Evolutionary conservation across 345 rosid species (phyloP).

Genomic region (Corchorus olitorius): DNA sequence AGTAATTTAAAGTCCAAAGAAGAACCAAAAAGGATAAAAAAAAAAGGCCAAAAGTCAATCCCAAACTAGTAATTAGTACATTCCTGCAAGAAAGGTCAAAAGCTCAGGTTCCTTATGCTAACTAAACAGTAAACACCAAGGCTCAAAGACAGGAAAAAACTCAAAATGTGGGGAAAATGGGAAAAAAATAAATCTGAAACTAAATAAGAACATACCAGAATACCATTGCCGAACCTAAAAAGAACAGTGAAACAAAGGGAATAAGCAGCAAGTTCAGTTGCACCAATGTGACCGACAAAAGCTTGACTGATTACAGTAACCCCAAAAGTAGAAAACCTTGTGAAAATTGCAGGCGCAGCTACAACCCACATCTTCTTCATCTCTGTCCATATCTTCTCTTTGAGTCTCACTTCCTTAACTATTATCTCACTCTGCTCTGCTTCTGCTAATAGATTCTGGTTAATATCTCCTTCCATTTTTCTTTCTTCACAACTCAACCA

Average conservation of each 20-base stretch:
- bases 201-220: conserved; percentile 43
- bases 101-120: not conserved
- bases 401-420: conserved; percentile 28
- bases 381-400: conserved; percentile 55
- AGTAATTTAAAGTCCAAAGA: not conserved
- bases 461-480: conserved; percentile 33
- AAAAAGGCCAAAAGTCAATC: not conserved
- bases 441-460: conserved; percentile 29
- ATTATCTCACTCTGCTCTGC: not conserved
- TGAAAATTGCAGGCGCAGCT: conserved; percentile 79
- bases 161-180: not conserved
- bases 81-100: too few relatives aligned
- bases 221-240: conserved; percentile 63
- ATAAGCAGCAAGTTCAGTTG: conserved; percentile 67
- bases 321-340: conserved; percentile 66
- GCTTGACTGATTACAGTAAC: conserved; percentile 57
- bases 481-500: not conserved
- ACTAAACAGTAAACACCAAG: not conserved
- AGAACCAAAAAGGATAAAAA: too few relatives aligned
- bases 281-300: conserved; percentile 71
- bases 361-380: conserved; percentile 68
- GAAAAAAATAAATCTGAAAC: not conserved
- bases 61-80: not conserved
- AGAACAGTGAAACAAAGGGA: conserved; percentile 65
- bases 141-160: not conserved